These are phyloP conservation scores for Clitocybe nebularis DNA, from an alignment of 1,284 basidiomycete genomes.

Conservation along the genomic window DNA sequence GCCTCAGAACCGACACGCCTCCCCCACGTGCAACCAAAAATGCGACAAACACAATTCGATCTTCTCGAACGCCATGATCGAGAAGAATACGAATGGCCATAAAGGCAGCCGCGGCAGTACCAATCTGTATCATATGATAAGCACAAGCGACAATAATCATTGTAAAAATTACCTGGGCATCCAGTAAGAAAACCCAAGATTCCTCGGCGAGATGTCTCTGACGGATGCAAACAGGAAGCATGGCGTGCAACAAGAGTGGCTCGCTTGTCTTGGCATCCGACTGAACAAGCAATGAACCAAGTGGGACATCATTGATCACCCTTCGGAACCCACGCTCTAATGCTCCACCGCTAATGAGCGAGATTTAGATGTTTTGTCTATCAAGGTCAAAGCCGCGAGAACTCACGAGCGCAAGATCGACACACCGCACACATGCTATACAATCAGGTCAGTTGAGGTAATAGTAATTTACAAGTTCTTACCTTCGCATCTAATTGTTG, in stretches of 20 bases:
- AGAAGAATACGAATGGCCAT: conserved; percentile 96
- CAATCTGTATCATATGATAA: conserved; percentile 55
- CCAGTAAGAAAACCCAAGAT: conserved; percentile 87
- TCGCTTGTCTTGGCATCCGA: conserved; percentile 84
- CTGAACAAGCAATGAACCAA: conserved; percentile 91
- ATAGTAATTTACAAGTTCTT: conserved; percentile 13
- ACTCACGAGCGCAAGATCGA: conserved; percentile 78
- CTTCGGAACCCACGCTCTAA: conserved; percentile 88
- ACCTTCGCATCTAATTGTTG: conserved; percentile 60
- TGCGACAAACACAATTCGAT: conserved; percentile 83
- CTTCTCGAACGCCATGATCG: conserved; percentile 89
- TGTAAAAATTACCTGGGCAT: conserved; percentile 65
- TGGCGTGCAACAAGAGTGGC: conserved; percentile 80
- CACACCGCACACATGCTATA: conserved; percentile 74
- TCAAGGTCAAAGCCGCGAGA: not conserved
- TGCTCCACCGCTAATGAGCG: conserved; percentile 67
- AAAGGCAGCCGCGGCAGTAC: conserved; percentile 90
- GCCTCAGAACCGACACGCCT: conserved; percentile 72
- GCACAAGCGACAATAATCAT: not conserved
- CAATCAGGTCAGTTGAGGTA: conserved; percentile 3
- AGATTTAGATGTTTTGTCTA: conserved; percentile 9
- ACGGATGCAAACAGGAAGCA: conserved; percentile 74
- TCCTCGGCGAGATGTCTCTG: conserved; percentile 59
- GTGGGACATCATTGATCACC: conserved; percentile 82
- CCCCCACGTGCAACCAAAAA: conserved; percentile 85